Base-by-base conservation (phyloP, 2,329 filamentous ascomycete genomes). In the Didymellaceae sp. region DNA sequence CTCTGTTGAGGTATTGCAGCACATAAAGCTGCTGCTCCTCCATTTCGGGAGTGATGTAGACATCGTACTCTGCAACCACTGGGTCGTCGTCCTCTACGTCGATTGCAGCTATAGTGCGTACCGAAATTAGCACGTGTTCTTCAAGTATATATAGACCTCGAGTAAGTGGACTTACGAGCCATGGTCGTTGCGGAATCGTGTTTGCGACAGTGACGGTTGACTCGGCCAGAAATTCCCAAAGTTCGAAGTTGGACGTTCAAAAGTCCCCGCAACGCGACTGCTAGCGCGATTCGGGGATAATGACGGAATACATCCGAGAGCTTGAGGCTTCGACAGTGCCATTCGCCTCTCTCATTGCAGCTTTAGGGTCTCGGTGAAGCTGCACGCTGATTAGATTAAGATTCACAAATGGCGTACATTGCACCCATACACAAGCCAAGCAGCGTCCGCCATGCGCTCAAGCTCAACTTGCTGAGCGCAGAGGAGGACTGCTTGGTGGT, bases 361-460 rank as follows among this genome's bases (percentile, higher is more conserved):
- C 50, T 30, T 21, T 28, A 35, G 40, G 22, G 18, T 16, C 14
- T 14, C 28, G 8, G 20, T 21, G 21, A 14, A 48, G 44, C 33
- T 41, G 45, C 25, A 48, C 13, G 20, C 18, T 40, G 18, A 26
- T 6, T 30, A 22, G 7, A 20, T 9, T n/a, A n/a, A n/a, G n/a
- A 24, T 26, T 26, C 57, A 68, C n/a, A 30, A 52, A 99, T 99
- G 94, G 89, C 94, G 43, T 99, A 97, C 74, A 80, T 99, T 66
- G 91, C 91, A 55, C 92, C 94, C 30, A 94, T 99, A 49, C 94
- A 99, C 74, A 84, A 87, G 64, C 89, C 94, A 18, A 97, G 90
- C 72, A 96, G 91, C 77, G 86, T 97, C 58, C 86, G 92, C 46
- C 89, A 96, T 82, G 93, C 92, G 11, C 74, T 97, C 59, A 90